These are phyloP conservation scores for Hyaloperonospora arabidopsidis DNA, from an alignment of 352 stramenopile species.

Conservation along the genomic window DNA sequence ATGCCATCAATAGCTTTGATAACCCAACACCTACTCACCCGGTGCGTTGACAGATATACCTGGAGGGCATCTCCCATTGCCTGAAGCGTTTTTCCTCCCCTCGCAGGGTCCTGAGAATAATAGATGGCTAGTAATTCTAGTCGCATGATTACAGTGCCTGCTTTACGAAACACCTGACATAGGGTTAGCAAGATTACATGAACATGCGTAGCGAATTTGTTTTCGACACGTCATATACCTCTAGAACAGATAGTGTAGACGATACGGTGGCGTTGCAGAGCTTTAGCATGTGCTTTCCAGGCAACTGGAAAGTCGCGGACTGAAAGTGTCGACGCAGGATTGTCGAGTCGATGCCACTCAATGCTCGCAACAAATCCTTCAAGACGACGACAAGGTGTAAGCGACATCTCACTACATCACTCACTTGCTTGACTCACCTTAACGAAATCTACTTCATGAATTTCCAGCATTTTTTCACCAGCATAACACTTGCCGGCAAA, in stretches of 20 bases:
- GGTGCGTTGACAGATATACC: slow-evolving; percentile 42
- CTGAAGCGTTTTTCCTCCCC: slow-evolving; percentile 62
- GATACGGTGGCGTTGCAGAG: slow-evolving; percentile 32
- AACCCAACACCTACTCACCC: slow-evolving; percentile 26
- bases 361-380: slow-evolving; percentile 47
- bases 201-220: too few relatives aligned
- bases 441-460: slow-evolving; percentile 50
- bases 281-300: slow-evolving; percentile 35
- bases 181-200: too few relatives aligned
- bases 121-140: slow-evolving; percentile 57
- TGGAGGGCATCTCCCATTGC: slow-evolving; percentile 44
- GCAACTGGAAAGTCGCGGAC: slow-evolving; percentile 39
- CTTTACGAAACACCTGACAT: slow-evolving; percentile 38
- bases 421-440: slow-evolving; percentile 33
- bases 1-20: background rate
- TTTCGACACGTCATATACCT: slow-evolving; percentile 22
- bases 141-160: slow-evolving; percentile 49
- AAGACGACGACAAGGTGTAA: slow-evolving; percentile 8
- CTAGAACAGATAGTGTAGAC: slow-evolving; percentile 36
- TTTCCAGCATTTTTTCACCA: slow-evolving; percentile 23
- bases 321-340: slow-evolving; percentile 38
- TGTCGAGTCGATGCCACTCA: slow-evolving; percentile 60
- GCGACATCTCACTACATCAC: background rate
- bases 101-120: slow-evolving; percentile 48
- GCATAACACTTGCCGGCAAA: slow-evolving; percentile 9